These are phyloP conservation scores for apple (Malus domestica) DNA, from an alignment of 306 rosid species.

Conservation along the genomic window DNA sequence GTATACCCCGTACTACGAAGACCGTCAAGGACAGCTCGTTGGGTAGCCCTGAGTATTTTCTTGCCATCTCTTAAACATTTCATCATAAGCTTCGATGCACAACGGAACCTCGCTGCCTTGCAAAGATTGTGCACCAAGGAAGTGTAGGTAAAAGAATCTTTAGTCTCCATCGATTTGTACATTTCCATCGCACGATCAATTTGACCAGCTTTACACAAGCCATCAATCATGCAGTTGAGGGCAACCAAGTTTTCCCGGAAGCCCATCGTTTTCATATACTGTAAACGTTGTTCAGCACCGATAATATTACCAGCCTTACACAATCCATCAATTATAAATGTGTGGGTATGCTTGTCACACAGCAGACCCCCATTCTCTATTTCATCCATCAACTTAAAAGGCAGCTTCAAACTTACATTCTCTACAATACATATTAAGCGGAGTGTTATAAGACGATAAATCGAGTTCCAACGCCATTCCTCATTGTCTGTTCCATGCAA, in stretches of 20 bases:
- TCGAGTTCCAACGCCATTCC: constrained; percentile 48
- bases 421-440: constrained; percentile 49
- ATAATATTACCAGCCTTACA: constrained; percentile 51
- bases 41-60: constrained; percentile 40
- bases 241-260: constrained; percentile 60
- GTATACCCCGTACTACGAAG: constrained; percentile 42
- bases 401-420: constrained; percentile 64
- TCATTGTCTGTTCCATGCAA: constrained; percentile 37
- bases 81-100: constrained; percentile 58
- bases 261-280: constrained; percentile 45
- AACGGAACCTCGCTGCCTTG: constrained; percentile 43
- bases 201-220: constrained; percentile 68
- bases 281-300: constrained; percentile 49
- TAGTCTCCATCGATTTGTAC: constrained; percentile 61
- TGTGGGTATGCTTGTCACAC: constrained; percentile 63
- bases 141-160: constrained; percentile 56
- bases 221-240: constrained; percentile 59
- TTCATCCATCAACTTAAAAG: constrained; percentile 44
- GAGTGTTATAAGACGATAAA: constrained; percentile 57
- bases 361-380: constrained; percentile 50
- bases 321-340: constrained; percentile 57
- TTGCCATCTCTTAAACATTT: constrained; percentile 50
- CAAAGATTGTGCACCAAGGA: constrained; percentile 77
- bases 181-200: constrained; percentile 56
- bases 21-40: constrained; percentile 57